phyloP scores from a whole-genome alignment of 2,329 filamentous ascomycete genomes.

The Thielaviopsis cerberus region DNA sequence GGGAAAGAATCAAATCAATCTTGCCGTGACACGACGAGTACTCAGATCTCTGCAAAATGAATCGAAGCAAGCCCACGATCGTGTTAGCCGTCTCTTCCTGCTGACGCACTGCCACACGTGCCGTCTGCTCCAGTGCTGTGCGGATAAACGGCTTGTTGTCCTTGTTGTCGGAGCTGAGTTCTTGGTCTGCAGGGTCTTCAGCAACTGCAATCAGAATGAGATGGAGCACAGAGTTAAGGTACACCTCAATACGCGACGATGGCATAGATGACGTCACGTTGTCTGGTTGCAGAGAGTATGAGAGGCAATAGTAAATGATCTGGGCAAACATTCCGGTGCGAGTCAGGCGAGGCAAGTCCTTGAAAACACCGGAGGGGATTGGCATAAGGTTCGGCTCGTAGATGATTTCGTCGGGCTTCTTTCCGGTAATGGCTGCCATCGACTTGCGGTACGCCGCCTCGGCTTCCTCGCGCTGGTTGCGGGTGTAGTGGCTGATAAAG shows the following conservation, averaged over 20 bases:
- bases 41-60: conserved; percentile 47
- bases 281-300: conserved; percentile 57
- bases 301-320: conserved; percentile 70
- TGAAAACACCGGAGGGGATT: conserved; percentile 61
- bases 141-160: conserved; percentile 52
- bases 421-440: conserved; percentile 73
- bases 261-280: conserved; percentile 57
- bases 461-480: conserved; percentile 91
- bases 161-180: conserved; percentile 28
- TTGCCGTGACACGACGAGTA: conserved; percentile 73
- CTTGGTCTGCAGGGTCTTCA: conserved; percentile 52
- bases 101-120: conserved; percentile 31
- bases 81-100: conserved; percentile 37
- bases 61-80: conserved; percentile 44
- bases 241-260: conserved; percentile 69
- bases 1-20: conserved; percentile 63
- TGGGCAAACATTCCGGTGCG: conserved; percentile 72
- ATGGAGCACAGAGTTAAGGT: conserved; percentile 80
- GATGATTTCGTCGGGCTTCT: conserved; percentile 63
- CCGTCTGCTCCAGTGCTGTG: conserved; percentile 46
- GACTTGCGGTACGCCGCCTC: conserved; percentile 75
- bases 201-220: conserved; percentile 67
- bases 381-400: conserved; percentile 71
- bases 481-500: conserved; percentile 88
- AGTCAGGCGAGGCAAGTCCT: conserved; percentile 60